These are phyloP conservation scores for Fonsecaea pedrosoi DNA, from an alignment of 2,329 filamentous ascomycete species.

Conservation along the genomic window DNA sequence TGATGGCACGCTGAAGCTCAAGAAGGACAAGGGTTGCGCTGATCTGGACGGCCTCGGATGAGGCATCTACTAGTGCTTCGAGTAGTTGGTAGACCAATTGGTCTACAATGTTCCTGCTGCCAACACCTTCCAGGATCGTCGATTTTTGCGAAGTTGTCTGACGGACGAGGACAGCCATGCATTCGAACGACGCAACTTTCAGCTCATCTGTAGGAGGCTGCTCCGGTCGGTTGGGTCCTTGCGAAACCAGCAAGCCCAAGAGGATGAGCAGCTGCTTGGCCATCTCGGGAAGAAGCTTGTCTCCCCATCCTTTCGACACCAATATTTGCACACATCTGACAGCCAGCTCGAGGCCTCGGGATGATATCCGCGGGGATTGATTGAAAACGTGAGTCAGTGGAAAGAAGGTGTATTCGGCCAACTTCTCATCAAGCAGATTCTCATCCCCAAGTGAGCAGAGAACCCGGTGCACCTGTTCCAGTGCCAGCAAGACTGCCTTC, in stretches of 20 bases:
- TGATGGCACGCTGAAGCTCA: conserved; percentile 68
- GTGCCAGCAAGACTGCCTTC: conserved; percentile 55
- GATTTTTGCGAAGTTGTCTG: conserved; percentile 57
- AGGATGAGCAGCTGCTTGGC: conserved; percentile 85
- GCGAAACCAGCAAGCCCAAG: conserved; percentile 79
- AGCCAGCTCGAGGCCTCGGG: conserved; percentile 72
- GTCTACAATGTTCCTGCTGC: conserved; percentile 77
- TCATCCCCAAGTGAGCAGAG: conserved; percentile 51
- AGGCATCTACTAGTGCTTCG: conserved; percentile 71
- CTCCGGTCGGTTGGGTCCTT: conserved; percentile 63
- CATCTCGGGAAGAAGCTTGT: conserved; percentile 71
- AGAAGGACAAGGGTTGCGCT: conserved; percentile 71
- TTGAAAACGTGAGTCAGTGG: conserved; percentile 87
- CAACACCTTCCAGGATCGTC: conserved; percentile 56
- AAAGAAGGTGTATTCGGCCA: conserved; percentile 95
- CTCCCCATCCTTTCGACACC: conserved; percentile 79
- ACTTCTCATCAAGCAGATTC: conserved; percentile 71
- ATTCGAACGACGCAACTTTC: conserved; percentile 71
- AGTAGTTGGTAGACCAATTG: conserved; percentile 82
- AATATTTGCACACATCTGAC: conserved; percentile 77
- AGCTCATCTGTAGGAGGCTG: conserved; percentile 71
- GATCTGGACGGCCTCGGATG: conserved; percentile 71
- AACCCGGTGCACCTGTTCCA: conserved; percentile 53
- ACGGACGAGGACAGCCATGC: conserved; percentile 67
- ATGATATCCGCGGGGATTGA: conserved; percentile 72